These are phyloP conservation scores for Papiliotrema terrestris DNA, from an alignment of 1,284 basidiomycete species.

Conservation along the genomic window DNA sequence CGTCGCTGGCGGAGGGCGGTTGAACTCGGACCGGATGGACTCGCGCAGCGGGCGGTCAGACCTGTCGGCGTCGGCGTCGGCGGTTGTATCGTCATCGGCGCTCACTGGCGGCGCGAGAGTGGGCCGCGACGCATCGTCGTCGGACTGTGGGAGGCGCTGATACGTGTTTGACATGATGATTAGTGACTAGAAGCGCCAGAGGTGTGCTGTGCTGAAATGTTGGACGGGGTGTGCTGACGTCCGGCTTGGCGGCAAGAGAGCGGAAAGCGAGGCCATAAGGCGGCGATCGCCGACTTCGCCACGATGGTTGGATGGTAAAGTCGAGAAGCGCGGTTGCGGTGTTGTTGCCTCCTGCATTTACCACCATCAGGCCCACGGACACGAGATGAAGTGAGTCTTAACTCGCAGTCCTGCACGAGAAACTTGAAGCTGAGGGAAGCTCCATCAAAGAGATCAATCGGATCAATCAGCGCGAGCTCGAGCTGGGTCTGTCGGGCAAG, in stretches of 20 bases:
- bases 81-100: background rate
- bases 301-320: no score
- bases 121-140: conserved; percentile 1
- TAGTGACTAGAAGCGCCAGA: no score
- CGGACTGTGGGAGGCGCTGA: conserved; percentile 4
- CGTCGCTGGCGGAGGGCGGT: conserved; percentile 39
- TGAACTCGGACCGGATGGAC: conserved; percentile 36
- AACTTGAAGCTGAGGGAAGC: conserved; percentile 50
- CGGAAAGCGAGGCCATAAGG: no score
- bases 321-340: no score
- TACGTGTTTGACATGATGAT: conserved; percentile 13
- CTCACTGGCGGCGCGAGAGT: conserved; percentile 1
- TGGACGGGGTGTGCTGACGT: no score
- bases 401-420: background rate
- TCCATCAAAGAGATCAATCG: conserved; percentile 88
- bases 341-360: no score
- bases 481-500: conserved; percentile 60
- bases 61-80: background rate
- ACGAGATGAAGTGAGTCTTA: background rate
- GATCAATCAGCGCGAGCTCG: conserved; percentile 90
- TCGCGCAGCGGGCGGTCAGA: conserved; percentile 20
- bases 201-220: no score
- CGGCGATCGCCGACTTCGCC: no score
- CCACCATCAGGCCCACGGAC: no score
- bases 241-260: no score